Evolutionary conservation across 1,139 yeast species (phyloP).

Genomic region (Candida freyschussii): DNA sequence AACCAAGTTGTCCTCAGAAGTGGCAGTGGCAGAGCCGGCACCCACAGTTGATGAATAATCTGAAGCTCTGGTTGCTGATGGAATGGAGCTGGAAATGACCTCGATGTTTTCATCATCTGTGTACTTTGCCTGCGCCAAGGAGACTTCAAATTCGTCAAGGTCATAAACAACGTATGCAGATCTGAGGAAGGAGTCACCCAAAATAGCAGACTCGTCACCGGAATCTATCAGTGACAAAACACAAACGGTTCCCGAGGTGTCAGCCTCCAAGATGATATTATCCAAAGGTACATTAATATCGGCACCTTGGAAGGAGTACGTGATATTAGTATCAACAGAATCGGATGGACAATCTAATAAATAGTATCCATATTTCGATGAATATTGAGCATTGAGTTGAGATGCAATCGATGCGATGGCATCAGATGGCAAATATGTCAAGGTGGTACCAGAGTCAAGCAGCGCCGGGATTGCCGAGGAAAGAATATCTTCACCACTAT

Average conservation of each 20-base stretch:
- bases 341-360: conserved; percentile 18
- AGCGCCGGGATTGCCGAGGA: conserved; percentile 37
- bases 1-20: background rate
- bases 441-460: conserved; percentile 67
- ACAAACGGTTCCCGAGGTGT: conserved; percentile 26
- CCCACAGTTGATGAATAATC: conserved; percentile 24
- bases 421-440: conserved; percentile 46
- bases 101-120: conserved; percentile 40
- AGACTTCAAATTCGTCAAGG: conserved; percentile 63
- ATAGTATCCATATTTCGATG: conserved; percentile 18
- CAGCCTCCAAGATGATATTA: conserved; percentile 13
- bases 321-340: conserved; percentile 29
- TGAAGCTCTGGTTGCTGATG: conserved; percentile 41
- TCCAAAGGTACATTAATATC: conserved; percentile 34
- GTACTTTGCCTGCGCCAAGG: conserved; percentile 58
- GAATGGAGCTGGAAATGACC: conserved; percentile 38
- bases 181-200: conserved; percentile 75
- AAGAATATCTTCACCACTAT: conserved; percentile 28
- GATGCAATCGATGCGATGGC: conserved; percentile 37
- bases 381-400: conserved; percentile 35
- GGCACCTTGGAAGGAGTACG: conserved; percentile 50
- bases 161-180: conserved; percentile 77
- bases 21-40: background rate
- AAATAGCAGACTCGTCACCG: conserved; percentile 31
- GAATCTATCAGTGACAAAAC: conserved; percentile 31